A percentile compares a stretch with the other conserved stretches of the same genome.
Evolutionary conservation across 371 early-diverging fungal genomes (phyloP).

Genomic region (Zopfochytrium polystomum): DNA sequence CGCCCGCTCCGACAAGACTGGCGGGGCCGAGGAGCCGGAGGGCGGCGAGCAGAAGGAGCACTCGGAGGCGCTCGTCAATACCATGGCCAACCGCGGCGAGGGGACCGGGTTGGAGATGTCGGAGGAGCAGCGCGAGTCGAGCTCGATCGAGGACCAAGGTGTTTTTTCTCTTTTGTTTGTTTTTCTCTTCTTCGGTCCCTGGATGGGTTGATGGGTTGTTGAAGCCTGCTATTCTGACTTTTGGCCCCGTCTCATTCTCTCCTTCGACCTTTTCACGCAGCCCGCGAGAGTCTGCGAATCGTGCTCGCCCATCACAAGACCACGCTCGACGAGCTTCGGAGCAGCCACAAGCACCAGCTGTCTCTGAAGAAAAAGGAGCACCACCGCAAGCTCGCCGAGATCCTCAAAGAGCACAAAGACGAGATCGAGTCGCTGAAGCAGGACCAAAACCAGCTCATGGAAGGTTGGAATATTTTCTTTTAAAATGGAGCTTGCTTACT

Average conservation of each 20-base stretch:
- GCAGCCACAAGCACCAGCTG: slow-evolving; percentile 22
- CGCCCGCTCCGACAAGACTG: too few species aligned
- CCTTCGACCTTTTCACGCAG: slow-evolving; percentile 11
- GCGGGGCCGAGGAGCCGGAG: too few species aligned
- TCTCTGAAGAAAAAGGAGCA: slow-evolving; percentile 34
- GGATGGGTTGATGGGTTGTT: too few species aligned
- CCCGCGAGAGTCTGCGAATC: slow-evolving; percentile 18
- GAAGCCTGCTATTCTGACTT: too few species aligned
- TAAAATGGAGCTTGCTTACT: slow-evolving; percentile 2
- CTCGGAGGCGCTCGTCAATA: too few species aligned
- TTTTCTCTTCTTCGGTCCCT: neutral
- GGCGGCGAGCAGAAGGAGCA: too few species aligned
- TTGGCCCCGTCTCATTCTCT: too few species aligned
- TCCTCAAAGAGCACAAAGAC: slow-evolving; percentile 21
- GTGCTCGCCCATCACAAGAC: slow-evolving; percentile 27
- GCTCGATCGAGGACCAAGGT: neutral
- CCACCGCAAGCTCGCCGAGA: slow-evolving; percentile 28
- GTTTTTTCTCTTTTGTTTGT: neutral
- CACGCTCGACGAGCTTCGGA: slow-evolving; percentile 24
- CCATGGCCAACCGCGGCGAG: neutral
- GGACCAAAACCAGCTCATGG: slow-evolving; percentile 23
- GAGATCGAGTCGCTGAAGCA: slow-evolving; percentile 25
- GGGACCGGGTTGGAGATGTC: neutral
- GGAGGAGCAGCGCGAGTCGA: neutral
- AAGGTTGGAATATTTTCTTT: slow-evolving; percentile 11